A percentile compares a stretch with the other conserved stretches of the same genome.
These are phyloP conservation scores for Beauveria australis DNA, from an alignment of 2,329 filamentous ascomycete genomes.

Conservation along the genomic window DNA sequence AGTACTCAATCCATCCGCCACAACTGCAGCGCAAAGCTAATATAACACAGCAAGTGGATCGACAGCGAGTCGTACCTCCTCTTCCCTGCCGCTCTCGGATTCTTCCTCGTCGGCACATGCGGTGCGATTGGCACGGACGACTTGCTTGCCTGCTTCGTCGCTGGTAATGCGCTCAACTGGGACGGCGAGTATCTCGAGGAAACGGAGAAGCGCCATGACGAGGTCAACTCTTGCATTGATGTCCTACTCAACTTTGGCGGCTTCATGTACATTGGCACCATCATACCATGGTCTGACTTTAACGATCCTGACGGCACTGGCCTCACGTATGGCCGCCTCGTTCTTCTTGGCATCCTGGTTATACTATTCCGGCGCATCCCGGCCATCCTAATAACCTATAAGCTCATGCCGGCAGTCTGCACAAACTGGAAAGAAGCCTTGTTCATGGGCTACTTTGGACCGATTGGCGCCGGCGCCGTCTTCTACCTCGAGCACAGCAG, in stretches of 20 bases:
- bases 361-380: conserved; percentile 49
- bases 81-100: conserved; percentile 41
- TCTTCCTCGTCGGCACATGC: conserved; percentile 50
- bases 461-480: conserved; percentile 67
- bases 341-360: conserved; percentile 45
- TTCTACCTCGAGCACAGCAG: conserved; percentile 57
- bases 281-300: conserved; percentile 49
- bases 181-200: conserved; percentile 51
- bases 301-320: conserved; percentile 43
- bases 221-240: conserved; percentile 51
- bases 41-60: conserved; percentile 38
- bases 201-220: conserved; percentile 47
- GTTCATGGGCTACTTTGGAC: conserved; percentile 63
- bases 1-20: background rate
- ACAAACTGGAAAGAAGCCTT: conserved; percentile 49
- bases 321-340: conserved; percentile 40
- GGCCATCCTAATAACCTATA: conserved; percentile 44
- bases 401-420: conserved; percentile 43
- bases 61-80: conserved; percentile 47
- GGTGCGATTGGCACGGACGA: conserved; percentile 52
- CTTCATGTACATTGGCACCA: conserved; percentile 51
- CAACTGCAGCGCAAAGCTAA: background rate
- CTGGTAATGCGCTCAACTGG: conserved; percentile 54
- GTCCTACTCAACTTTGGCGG: conserved; percentile 51
- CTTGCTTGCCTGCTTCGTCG: conserved; percentile 52